Evolutionary conservation across 176 grass and related monocot genomes (phyloP).

Genomic region (Phoenix dactylifera): DNA sequence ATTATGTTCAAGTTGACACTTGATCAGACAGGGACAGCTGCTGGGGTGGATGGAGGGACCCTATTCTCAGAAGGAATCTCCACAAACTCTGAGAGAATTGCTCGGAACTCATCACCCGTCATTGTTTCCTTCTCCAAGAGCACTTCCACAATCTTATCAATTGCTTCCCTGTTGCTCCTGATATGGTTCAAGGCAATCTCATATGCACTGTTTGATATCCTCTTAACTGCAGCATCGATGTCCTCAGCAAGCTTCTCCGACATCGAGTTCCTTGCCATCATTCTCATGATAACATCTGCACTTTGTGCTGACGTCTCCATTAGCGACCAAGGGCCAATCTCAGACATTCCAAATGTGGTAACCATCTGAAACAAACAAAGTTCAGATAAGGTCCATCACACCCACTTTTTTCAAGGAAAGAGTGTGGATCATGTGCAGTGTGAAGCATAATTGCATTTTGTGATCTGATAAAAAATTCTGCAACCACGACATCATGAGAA

Average conservation of each 20-base stretch:
- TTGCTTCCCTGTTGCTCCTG: slow-evolving; percentile 71
- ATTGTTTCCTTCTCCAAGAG: slow-evolving; percentile 92
- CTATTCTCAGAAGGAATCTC: slow-evolving; percentile 91
- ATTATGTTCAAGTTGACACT: no score
- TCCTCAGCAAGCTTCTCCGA: slow-evolving; percentile 10
- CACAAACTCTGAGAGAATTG: slow-evolving; percentile 80
- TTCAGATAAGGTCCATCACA: no score
- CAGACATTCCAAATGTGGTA: slow-evolving; percentile 86
- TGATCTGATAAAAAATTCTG: no score
- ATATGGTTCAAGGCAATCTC: slow-evolving; percentile 1
- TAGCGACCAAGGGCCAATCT: slow-evolving; percentile 93
- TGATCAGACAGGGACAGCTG: neutral
- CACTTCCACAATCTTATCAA: slow-evolving; percentile 92
- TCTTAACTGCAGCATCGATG: slow-evolving; percentile 4
- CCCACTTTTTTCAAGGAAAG: no score
- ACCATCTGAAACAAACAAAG: slow-evolving; percentile 63
- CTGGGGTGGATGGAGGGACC: slow-evolving; percentile 41
- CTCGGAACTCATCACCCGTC: slow-evolving; percentile 75
- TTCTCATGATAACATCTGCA: slow-evolving; percentile 3
- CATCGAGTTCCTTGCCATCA: slow-evolving; percentile 11
- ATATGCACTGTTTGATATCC: slow-evolving; percentile 5
- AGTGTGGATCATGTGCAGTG: no score
- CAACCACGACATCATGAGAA: no score
- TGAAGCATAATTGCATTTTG: no score
- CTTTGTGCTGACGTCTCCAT: slow-evolving; percentile 63